These are phyloP conservation scores for Triadica sebifera DNA, from an alignment of 345 rosid genomes.

Conservation along the genomic window DNA sequence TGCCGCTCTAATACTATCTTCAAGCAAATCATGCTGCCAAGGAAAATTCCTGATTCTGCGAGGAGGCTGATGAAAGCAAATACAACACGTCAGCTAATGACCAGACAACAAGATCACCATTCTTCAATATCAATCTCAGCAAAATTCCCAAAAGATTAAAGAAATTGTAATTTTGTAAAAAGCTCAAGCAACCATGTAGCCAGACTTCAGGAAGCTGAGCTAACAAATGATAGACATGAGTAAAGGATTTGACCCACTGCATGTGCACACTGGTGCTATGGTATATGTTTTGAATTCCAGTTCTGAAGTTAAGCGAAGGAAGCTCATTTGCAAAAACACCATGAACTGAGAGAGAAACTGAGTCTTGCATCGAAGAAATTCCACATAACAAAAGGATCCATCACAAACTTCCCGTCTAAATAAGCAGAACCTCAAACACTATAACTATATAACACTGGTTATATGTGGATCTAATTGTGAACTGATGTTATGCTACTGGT, in stretches of 20 bases:
- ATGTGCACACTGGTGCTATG: slow-evolving; percentile 35
- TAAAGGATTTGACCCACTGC: slow-evolving; percentile 45
- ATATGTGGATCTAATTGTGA: slow-evolving; percentile 22
- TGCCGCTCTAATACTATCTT: slow-evolving; percentile 89
- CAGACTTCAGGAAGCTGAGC: slow-evolving; percentile 43
- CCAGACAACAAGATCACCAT: slow-evolving; percentile 40
- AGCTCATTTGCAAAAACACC: slow-evolving; percentile 51
- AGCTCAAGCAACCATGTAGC: slow-evolving; percentile 49
- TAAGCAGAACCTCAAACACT: slow-evolving; percentile 35
- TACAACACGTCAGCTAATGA: slow-evolving; percentile 48
- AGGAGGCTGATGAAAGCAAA: slow-evolving; percentile 59
- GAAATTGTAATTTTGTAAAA: slow-evolving; percentile 34
- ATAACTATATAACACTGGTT: slow-evolving; percentile 19
- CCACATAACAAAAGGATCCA: slow-evolving; percentile 48
- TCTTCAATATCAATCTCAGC: slow-evolving; percentile 43
- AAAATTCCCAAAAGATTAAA: slow-evolving; percentile 41
- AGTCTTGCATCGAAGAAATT: slow-evolving; percentile 38
- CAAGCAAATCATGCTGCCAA: slow-evolving; percentile 89
- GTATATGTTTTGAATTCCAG: slow-evolving; percentile 47
- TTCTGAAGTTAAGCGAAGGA: slow-evolving; percentile 51
- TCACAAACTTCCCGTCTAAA: slow-evolving; percentile 33
- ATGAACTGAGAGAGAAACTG: slow-evolving; percentile 47
- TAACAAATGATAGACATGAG: slow-evolving; percentile 32
- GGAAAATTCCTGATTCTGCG: slow-evolving; percentile 70
- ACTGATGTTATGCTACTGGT: slow-evolving; percentile 27